phyloP scores from a whole-genome alignment of 2,329 filamentous ascomycete genomes.

The Aspergillus viridinutans region DNA sequence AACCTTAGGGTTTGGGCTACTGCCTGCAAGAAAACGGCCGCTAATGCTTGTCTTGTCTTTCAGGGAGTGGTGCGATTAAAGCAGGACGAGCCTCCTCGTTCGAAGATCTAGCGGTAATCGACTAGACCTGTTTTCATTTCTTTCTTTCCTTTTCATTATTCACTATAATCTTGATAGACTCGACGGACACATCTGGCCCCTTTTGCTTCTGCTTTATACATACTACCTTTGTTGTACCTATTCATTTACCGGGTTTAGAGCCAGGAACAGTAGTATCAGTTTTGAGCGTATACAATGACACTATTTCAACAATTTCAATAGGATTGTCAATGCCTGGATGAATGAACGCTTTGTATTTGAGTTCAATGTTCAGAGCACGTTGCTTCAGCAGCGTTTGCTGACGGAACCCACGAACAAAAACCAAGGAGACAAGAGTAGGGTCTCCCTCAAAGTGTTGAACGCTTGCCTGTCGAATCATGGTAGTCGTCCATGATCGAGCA shows the following conservation, averaged over 20 bases:
- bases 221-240: background rate
- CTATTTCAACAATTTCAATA: background rate
- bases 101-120: conserved; percentile 25
- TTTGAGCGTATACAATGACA: background rate
- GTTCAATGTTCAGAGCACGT: background rate
- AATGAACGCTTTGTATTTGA: background rate
- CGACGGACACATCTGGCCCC: background rate
- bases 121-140: background rate
- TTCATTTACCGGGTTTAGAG: background rate
- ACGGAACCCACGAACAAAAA: background rate
- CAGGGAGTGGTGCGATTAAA: conserved; percentile 46
- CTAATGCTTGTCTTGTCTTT: conserved; percentile 11
- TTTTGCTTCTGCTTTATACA: background rate
- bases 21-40: background rate
- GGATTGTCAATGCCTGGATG: too few species aligned
- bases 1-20: background rate
- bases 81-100: conserved; percentile 35
- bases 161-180: conserved; percentile 6
- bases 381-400: background rate
- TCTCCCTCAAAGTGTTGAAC: too few species aligned
- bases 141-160: conserved; percentile 3
- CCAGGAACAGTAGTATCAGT: background rate
- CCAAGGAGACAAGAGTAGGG: background rate
- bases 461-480: background rate
- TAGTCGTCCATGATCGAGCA: background rate